phyloP scores from a whole-genome alignment of 768 basidiomycete genomes.

The Crucibulum laeve region DNA sequence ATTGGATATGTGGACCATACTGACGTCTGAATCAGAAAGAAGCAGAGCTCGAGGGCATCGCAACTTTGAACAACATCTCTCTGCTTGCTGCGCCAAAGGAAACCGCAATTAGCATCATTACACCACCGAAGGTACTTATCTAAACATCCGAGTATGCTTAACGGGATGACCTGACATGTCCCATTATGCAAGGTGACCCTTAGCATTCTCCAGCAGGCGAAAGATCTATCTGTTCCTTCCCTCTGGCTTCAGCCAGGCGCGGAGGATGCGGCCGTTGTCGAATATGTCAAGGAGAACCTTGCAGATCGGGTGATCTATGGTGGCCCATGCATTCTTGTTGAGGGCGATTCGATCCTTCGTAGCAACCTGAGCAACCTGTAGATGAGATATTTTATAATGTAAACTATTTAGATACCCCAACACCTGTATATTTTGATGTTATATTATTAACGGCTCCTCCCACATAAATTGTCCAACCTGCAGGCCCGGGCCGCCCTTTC shows the following conservation, averaged over 20 bases:
- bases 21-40: conserved; percentile 46
- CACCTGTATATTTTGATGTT: background rate
- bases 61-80: conserved; percentile 49
- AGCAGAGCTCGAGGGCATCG: conserved; percentile 60
- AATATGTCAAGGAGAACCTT: conserved; percentile 65
- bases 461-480: no score
- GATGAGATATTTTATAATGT: background rate
- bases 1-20: background rate
- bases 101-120: conserved; percentile 78
- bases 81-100: conserved; percentile 55
- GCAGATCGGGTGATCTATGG: conserved; percentile 70
- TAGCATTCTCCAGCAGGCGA: conserved; percentile 58
- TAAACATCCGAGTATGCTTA: background rate
- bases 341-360: conserved; percentile 60
- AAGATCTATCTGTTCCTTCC: conserved; percentile 63
- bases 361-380: conserved; percentile 15
- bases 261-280: conserved; percentile 57
- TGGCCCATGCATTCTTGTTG: conserved; percentile 78
- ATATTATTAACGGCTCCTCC: no score
- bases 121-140: conserved; percentile 58
- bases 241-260: conserved; percentile 93
- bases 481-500: no score
- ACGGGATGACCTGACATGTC: conserved; percentile 1
- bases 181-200: conserved; percentile 56
- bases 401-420: background rate